A percentile compares a stretch with the other conserved stretches of the same genome.
Evolutionary conservation across 805 yeast genomes (phyloP).

Genomic region (Metschnikowia colocasiae): DNA sequence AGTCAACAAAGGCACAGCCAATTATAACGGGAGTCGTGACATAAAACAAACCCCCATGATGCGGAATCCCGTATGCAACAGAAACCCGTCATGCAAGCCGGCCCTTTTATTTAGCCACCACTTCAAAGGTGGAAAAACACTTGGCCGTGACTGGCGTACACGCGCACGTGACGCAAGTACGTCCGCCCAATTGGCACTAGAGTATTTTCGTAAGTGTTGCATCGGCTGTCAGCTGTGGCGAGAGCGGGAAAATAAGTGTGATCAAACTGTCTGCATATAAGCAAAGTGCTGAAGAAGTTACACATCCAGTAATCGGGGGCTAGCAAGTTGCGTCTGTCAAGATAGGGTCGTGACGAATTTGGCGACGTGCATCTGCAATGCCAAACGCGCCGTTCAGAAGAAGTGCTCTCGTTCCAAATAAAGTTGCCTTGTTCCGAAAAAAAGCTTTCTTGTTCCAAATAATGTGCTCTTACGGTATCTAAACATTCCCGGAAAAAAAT

Average conservation of each 20-base stretch:
- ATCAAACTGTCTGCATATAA: not conserved
- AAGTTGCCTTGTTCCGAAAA: too few relatives aligned
- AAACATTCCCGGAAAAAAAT: not conserved
- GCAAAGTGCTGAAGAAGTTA: not conserved
- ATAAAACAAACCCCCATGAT: too few relatives aligned
- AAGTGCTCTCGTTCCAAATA: not conserved
- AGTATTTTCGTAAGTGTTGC: too few relatives aligned
- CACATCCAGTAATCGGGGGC: not conserved
- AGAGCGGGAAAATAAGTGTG: not conserved
- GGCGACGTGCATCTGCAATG: constrained; percentile 2
- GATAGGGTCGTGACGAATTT: not conserved
- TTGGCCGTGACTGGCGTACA: not conserved
- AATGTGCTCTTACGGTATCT: not conserved
- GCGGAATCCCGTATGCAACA: not conserved
- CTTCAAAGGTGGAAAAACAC: not conserved
- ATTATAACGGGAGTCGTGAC: too few relatives aligned
- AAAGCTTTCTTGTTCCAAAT: not conserved
- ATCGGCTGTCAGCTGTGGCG: too few relatives aligned
- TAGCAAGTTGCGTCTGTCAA: not conserved
- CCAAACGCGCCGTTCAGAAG: not conserved
- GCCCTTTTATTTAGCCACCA: not conserved
- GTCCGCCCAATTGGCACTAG: too few relatives aligned
- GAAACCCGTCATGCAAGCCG: not conserved
- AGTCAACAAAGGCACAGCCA: too few relatives aligned
- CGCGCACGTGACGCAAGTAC: not conserved